These are phyloP conservation scores for Bolboschoenoplectus hybrid DNA, from an alignment of 202 grass and related monocot species.

Conservation along the genomic window DNA sequence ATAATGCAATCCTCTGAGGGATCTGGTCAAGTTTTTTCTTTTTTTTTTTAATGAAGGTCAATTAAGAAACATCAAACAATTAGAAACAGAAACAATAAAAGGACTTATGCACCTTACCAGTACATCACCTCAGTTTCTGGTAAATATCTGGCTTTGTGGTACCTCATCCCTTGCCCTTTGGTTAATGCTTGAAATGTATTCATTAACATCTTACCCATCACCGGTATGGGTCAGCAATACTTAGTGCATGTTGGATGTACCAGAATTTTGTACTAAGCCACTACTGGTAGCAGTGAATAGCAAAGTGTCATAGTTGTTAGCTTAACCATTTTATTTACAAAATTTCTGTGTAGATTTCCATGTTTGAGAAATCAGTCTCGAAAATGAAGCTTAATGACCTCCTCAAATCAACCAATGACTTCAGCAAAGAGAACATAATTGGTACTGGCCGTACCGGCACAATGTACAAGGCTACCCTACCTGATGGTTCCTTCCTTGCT, in stretches of 20 bases:
- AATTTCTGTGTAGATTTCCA: conserved; percentile 65
- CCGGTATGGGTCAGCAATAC: not conserved
- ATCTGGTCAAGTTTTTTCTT: not conserved
- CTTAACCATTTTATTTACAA: conserved; percentile 15
- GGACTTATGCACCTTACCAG: not conserved
- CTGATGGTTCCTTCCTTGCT: conserved; percentile 83
- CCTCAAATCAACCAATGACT: conserved; percentile 81
- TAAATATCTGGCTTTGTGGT: not conserved
- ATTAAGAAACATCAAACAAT: conserved; percentile 23
- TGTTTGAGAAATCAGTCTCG: conserved; percentile 92
- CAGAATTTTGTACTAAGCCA: conserved; percentile 4
- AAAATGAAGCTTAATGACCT: conserved; percentile 96
- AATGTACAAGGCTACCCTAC: conserved; percentile 82
- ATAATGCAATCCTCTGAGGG: conserved; percentile 9
- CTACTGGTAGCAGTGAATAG: not conserved
- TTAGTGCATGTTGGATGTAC: not conserved
- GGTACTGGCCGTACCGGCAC: conserved; percentile 67
- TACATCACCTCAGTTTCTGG: conserved; percentile 10
- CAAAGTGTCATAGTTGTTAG: not conserved
- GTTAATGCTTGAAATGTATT: not conserved
- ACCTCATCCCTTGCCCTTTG: not conserved
- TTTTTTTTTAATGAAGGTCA: not conserved
- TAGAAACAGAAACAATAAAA: not conserved
- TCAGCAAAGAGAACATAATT: conserved; percentile 92
- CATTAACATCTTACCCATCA: not conserved